Evolutionary conservation across 257 asterid genomes (phyloP).

Genomic region (Lavandula angustifolia): DNA sequence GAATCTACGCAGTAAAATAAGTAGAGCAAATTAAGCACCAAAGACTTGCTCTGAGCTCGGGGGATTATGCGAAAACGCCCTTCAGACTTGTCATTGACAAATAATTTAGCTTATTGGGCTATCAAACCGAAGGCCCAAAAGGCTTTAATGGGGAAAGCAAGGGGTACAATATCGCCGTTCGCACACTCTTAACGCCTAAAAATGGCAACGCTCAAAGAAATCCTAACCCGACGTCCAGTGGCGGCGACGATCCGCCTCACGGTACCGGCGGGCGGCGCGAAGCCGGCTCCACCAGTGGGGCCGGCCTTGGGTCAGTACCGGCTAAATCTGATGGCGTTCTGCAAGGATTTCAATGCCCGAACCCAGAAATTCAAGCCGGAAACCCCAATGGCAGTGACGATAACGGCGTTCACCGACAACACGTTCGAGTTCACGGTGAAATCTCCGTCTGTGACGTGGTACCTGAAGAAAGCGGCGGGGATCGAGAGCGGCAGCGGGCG

Average conservation of each 20-base stretch:
- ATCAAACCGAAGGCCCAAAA: neutral
- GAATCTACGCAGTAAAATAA: neutral
- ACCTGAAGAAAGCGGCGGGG: conserved; percentile 88
- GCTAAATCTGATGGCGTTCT: conserved; percentile 85
- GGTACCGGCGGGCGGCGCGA: conserved; percentile 85
- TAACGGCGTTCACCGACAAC: conserved; percentile 75
- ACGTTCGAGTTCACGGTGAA: conserved; percentile 79
- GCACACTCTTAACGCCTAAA: neutral
- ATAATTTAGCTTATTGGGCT: neutral
- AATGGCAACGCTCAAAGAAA: conserved; percentile 82
- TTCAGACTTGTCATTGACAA: no score
- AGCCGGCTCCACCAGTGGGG: conserved; percentile 89
- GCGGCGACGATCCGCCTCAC: conserved; percentile 88
- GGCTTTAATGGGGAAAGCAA: neutral
- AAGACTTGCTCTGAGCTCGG: conserved; percentile 53
- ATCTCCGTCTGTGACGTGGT: conserved; percentile 86
- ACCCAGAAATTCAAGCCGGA: conserved; percentile 88
- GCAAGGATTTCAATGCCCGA: conserved; percentile 84
- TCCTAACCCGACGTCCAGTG: conserved; percentile 80
- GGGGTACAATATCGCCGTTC: neutral
- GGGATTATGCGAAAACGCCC: neutral
- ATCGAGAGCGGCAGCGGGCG: conserved; percentile 72
- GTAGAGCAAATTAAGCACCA: conserved; percentile 42
- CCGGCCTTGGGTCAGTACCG: conserved; percentile 88
- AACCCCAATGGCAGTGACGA: conserved; percentile 78